Conservation (phyloP, 208 protist species). For the Crithidia bombi region DNA sequence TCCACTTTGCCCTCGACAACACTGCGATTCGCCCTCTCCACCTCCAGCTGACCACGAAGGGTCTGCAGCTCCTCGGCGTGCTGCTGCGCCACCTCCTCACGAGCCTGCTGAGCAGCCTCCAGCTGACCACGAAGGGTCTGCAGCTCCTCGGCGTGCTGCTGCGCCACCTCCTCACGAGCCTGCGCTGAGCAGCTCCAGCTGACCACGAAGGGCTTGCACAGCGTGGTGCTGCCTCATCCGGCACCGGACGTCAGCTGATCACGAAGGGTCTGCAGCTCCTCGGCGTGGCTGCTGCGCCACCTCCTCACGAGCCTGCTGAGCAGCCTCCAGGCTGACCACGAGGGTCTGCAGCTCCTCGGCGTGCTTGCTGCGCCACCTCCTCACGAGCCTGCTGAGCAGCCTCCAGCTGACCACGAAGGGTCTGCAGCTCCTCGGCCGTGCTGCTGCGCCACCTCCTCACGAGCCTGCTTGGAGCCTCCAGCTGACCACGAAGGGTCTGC, state of each 20-base stretch:
- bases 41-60: constrained; percentile 9
- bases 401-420: constrained; percentile 2
- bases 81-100: constrained; percentile 5
- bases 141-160: not conserved
- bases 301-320: not conserved
- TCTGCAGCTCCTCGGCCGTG: constrained; percentile 4
- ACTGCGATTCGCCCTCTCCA: not conserved
- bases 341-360: not conserved
- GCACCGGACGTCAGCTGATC: constrained; percentile 20
- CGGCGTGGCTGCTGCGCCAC: no score
- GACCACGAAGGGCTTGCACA: not conserved
- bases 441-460: no score
- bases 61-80: constrained; percentile 5
- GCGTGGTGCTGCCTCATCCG: not conserved
- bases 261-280: no score
- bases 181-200: not conserved
- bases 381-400: not conserved
- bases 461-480: not conserved
- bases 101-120: not conserved
- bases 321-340: not conserved
- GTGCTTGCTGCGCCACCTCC: not conserved
- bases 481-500: no score
- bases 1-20: not conserved
- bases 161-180: not conserved
- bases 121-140: constrained; percentile 1